Conservation (phyloP, 2,329 filamentous ascomycete species). For the Fusarium sp. region DNA sequence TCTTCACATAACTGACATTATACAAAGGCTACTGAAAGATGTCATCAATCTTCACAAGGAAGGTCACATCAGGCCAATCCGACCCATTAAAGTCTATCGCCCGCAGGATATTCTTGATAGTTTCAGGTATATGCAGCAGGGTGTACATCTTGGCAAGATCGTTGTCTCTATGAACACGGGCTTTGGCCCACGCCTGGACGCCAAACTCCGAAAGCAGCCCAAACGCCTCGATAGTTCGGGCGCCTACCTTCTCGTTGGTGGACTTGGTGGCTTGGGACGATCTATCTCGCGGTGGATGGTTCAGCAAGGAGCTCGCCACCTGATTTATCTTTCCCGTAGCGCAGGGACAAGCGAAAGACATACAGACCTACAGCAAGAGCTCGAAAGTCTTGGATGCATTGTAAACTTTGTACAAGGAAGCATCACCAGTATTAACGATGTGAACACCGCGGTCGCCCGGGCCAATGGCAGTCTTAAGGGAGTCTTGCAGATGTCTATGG, state of each 20-base stretch:
- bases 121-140: conserved; percentile 11
- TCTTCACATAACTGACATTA: not conserved
- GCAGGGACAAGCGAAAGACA: not conserved
- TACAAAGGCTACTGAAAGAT: not conserved
- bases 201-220: not conserved
- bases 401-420: not conserved
- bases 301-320: not conserved
- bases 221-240: not conserved
- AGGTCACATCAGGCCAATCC: not conserved
- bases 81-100: not conserved
- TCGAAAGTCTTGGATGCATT: not conserved
- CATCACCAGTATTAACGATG: not conserved
- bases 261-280: not conserved
- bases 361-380: not conserved
- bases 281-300: conserved; percentile 5
- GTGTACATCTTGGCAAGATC: conserved; percentile 1
- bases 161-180: not conserved
- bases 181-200: not conserved
- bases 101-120: not conserved
- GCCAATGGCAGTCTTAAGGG: not conserved
- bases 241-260: not conserved
- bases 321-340: conserved; percentile 4
- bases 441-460: not conserved
- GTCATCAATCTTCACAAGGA: not conserved
- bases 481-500: conserved; percentile 7